These are phyloP conservation scores for Inosperma sp. DNA, from an alignment of 768 basidiomycete genomes.

Conservation along the genomic window DNA sequence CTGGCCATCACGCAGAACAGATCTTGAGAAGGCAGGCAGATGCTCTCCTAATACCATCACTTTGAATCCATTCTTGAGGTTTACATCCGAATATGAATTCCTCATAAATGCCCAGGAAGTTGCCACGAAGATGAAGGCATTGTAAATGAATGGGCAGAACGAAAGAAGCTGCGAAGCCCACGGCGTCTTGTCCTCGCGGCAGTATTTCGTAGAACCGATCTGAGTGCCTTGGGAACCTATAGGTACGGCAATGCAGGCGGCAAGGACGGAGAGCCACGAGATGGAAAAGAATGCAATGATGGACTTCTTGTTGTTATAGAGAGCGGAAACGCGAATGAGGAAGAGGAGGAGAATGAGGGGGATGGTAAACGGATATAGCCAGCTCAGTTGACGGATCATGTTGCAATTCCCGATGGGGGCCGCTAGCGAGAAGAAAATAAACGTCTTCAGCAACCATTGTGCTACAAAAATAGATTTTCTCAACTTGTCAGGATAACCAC, in stretches of 20 bases:
- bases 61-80: conserved; percentile 8
- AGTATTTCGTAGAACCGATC: conserved; percentile 24
- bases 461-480: too few relatives aligned
- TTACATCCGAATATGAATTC: conserved; percentile 7
- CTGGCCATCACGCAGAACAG: conserved; percentile 29
- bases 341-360: too few relatives aligned
- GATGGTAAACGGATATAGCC: too few relatives aligned
- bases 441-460: too few relatives aligned
- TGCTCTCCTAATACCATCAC: conserved; percentile 20
- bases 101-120: conserved; percentile 27
- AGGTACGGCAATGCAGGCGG: conserved; percentile 22
- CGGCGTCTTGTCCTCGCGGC: conserved; percentile 15
- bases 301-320: conserved; percentile 15
- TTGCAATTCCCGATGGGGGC: too few relatives aligned
- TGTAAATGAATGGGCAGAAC: conserved; percentile 21
- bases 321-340: too few relatives aligned
- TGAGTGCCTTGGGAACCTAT: conserved; percentile 18
- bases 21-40: conserved; percentile 26
- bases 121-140: conserved; percentile 28
- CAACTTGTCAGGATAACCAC: too few relatives aligned
- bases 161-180: conserved; percentile 9
- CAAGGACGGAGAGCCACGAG: conserved; percentile 30
- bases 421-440: neutral
- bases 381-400: too few relatives aligned
- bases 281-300: conserved; percentile 23